A percentile compares a stretch with the other conserved stretches of the same genome.
Evolutionary conservation across 805 yeast genomes (phyloP).

Genomic region (Clavispora asparagi): DNA sequence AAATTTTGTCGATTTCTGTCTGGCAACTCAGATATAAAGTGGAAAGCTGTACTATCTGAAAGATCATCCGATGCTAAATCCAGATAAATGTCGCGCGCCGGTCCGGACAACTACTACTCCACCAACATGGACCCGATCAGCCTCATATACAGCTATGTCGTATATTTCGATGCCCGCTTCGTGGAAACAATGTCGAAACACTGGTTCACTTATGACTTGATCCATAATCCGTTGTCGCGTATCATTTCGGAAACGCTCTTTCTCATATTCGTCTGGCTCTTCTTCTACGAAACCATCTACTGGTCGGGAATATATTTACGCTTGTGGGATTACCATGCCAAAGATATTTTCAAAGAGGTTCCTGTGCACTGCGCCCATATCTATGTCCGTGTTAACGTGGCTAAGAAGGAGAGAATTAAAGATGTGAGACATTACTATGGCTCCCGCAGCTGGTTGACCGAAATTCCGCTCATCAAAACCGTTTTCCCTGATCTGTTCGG

Average conservation of each 20-base stretch:
- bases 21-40: too few relatives aligned
- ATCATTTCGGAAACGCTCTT: slow-evolving; percentile 12
- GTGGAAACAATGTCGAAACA: slow-evolving; percentile 5
- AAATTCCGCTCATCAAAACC: slow-evolving; percentile 11
- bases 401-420: slow-evolving; percentile 10
- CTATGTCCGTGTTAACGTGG: slow-evolving; percentile 47
- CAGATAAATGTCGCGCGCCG: not conserved
- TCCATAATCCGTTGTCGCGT: slow-evolving; percentile 13
- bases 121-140: not conserved
- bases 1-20: too few relatives aligned
- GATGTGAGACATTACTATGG: slow-evolving; percentile 27
- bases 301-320: slow-evolving; percentile 38
- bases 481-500: not conserved
- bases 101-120: not conserved
- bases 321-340: slow-evolving; percentile 47
- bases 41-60: not conserved
- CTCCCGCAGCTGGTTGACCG: slow-evolving; percentile 18
- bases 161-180: slow-evolving; percentile 6
- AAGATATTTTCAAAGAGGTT: slow-evolving; percentile 61
- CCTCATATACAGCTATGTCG: not conserved
- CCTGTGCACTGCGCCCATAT: slow-evolving; percentile 80
- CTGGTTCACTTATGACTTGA: slow-evolving; percentile 10
- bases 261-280: slow-evolving; percentile 10
- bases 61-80: not conserved
- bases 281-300: slow-evolving; percentile 37